phyloP scores from a whole-genome alignment of 768 basidiomycete species.

The Russula foetens region DNA sequence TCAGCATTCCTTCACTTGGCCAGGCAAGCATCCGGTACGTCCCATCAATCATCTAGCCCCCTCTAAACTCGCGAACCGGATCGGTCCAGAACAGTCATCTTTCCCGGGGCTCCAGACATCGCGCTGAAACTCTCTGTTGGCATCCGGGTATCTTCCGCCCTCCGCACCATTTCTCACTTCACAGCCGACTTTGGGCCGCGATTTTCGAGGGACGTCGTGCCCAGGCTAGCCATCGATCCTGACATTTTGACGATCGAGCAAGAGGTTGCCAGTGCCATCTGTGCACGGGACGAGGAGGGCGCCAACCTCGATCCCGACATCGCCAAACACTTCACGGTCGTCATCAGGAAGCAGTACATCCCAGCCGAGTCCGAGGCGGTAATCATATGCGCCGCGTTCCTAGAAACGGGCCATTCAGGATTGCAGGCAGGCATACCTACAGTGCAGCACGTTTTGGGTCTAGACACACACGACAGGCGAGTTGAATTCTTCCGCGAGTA shows the following conservation, averaged over 20 bases:
- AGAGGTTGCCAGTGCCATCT: slow-evolving; percentile 45
- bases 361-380: slow-evolving; percentile 35
- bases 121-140: slow-evolving; percentile 47
- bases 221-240: slow-evolving; percentile 38
- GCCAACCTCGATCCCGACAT: slow-evolving; percentile 34
- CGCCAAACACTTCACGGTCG: slow-evolving; percentile 45
- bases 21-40: slow-evolving; percentile 49
- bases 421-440: slow-evolving; percentile 36
- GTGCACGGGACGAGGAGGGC: slow-evolving; percentile 21
- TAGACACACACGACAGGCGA: slow-evolving; percentile 41
- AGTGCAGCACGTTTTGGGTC: slow-evolving; percentile 37
- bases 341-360: slow-evolving; percentile 39
- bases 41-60: background rate
- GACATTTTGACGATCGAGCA: slow-evolving; percentile 36
- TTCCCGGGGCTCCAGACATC: slow-evolving; percentile 37
- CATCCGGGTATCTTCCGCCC: slow-evolving; percentile 48
- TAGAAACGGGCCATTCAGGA: slow-evolving; percentile 44
- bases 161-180: slow-evolving; percentile 52
- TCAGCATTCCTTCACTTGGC: slow-evolving; percentile 35
- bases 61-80: background rate
- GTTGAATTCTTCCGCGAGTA: slow-evolving; percentile 41
- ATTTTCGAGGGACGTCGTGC: slow-evolving; percentile 43
- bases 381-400: slow-evolving; percentile 43
- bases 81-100: slow-evolving; percentile 33
- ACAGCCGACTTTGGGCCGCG: slow-evolving; percentile 50